phyloP scores from a whole-genome alignment of 257 asterid genomes.

The Nicotiana tabacum region DNA sequence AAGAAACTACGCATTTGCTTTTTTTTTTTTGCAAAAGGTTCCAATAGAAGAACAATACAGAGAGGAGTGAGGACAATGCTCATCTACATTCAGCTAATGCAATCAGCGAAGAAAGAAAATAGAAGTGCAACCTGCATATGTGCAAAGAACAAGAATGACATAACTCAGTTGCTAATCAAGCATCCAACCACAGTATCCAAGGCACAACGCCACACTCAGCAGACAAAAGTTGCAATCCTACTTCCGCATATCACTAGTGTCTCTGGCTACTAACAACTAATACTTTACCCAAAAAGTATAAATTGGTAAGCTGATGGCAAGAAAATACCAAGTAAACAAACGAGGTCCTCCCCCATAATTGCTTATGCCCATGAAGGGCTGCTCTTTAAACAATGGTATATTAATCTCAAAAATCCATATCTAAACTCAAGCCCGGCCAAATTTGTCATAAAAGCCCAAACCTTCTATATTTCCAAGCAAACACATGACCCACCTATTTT shows the following conservation, averaged over 20 bases:
- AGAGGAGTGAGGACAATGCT: neutral
- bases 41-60: neutral
- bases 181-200: neutral
- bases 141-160: neutral
- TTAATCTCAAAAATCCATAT: no score
- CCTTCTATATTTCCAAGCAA: no score
- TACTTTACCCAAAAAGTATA: neutral
- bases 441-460: no score
- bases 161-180: neutral
- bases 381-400: neutral
- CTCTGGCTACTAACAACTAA: constrained; percentile 7
- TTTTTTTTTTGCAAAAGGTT: neutral
- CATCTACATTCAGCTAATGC: neutral
- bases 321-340: neutral
- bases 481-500: no score
- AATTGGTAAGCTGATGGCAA: neutral
- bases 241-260: constrained; percentile 26
- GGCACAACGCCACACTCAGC: neutral
- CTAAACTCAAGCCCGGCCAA: no score
- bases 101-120: neutral
- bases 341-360: neutral
- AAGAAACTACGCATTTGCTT: no score
- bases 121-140: neutral
- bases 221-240: constrained; percentile 7
- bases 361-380: constrained; percentile 51